These are phyloP conservation scores for Barbarea vulgaris DNA, from an alignment of 345 rosid species.

Conservation along the genomic window DNA sequence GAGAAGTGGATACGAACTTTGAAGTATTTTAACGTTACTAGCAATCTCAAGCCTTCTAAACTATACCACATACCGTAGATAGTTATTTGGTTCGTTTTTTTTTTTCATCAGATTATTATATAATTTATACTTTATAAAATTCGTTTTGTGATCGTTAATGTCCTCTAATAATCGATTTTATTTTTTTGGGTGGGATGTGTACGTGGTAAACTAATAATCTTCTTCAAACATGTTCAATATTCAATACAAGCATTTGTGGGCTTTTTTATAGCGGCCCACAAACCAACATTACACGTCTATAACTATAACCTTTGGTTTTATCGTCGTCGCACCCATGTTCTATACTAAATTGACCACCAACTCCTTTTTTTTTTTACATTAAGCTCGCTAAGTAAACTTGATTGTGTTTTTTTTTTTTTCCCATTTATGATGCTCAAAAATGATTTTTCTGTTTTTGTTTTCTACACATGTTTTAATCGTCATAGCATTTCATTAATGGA, in stretches of 20 bases:
- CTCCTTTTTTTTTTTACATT: background rate
- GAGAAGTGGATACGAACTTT: constrained; percentile 73
- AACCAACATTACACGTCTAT: background rate
- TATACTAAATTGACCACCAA: background rate
- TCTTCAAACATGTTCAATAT: background rate
- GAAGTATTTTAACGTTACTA: constrained; percentile 68
- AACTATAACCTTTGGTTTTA: background rate
- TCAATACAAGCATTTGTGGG: constrained; percentile 1
- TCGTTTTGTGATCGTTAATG: constrained; percentile 18
- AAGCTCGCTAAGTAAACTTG: background rate
- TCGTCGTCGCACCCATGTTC: background rate
- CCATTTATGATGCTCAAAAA: background rate
- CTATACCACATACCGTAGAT: constrained; percentile 66
- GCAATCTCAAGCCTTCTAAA: constrained; percentile 78
- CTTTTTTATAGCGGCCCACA: constrained; percentile 7
- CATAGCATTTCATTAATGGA: too few species aligned
- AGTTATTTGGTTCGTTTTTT: background rate
- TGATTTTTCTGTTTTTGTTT: background rate
- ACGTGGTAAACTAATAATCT: background rate
- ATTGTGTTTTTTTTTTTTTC: background rate
- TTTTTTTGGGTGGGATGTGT: background rate
- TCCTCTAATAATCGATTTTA: constrained; percentile 6
- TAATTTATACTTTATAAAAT: constrained; percentile 2
- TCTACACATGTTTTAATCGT: too few species aligned
- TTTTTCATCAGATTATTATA: background rate